phyloP scores from a whole-genome alignment of 2,329 filamentous ascomycete genomes.

The Botrytis galanthina region DNA sequence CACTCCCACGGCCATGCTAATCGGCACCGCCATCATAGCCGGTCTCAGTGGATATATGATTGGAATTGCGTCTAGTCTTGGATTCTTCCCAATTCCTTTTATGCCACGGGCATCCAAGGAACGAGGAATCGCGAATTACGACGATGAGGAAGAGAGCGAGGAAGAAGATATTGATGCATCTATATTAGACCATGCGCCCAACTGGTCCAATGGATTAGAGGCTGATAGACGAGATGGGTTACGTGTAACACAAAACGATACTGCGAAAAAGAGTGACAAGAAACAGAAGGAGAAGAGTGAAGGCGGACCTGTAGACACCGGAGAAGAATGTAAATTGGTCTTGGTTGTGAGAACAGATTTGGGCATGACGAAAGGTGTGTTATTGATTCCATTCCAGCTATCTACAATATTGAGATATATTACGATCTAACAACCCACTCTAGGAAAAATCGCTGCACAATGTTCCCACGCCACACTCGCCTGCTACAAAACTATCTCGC shows the following conservation, averaged over 20 bases:
- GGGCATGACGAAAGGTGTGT: slow-evolving; percentile 92
- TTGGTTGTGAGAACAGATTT: slow-evolving; percentile 90
- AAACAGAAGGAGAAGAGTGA: slow-evolving; percentile 40
- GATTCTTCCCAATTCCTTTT: slow-evolving; percentile 62
- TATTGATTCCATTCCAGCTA: slow-evolving; percentile 18
- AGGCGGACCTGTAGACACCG: slow-evolving; percentile 37
- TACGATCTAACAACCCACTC: background rate
- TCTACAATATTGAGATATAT: background rate
- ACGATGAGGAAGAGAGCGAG: slow-evolving; percentile 65
- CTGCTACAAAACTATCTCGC: slow-evolving; percentile 83
- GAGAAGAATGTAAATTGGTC: slow-evolving; percentile 91
- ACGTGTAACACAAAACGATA: slow-evolving; percentile 34
- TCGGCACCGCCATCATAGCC: slow-evolving; percentile 71
- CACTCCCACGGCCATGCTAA: slow-evolving; percentile 52
- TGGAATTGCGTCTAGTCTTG: slow-evolving; percentile 68
- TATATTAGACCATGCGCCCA: slow-evolving; percentile 63
- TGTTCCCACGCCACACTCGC: slow-evolving; percentile 94
- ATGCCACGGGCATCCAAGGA: slow-evolving; percentile 40
- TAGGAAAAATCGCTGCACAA: slow-evolving; percentile 96
- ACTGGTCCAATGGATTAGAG: slow-evolving; percentile 62
- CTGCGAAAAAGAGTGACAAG: slow-evolving; percentile 46
- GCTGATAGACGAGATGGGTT: slow-evolving; percentile 60
- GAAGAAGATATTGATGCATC: slow-evolving; percentile 63
- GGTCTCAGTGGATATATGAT: slow-evolving; percentile 78
- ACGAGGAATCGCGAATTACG: slow-evolving; percentile 50